Evolutionary conservation across 192 early-diverging fungal species (phyloP).

Genomic region (Spizellomyces sp.): DNA sequence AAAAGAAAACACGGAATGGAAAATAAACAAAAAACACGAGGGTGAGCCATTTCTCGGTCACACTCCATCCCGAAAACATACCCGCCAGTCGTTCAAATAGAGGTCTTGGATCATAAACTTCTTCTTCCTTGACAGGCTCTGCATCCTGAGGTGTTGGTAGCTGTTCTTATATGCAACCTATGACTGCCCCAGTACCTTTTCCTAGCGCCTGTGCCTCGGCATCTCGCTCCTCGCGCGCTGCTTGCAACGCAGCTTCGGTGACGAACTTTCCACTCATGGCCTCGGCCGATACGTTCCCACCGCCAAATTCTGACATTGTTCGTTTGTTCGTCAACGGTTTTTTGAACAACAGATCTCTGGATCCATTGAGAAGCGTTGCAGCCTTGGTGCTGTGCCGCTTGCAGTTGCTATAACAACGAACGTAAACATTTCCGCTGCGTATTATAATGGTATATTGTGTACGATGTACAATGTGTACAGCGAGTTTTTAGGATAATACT

Average conservation of each 20-base stretch:
- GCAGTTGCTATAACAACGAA: no score
- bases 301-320: no score
- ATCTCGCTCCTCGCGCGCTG: conserved; percentile 9
- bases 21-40: background rate
- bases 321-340: no score
- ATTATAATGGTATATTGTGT: no score
- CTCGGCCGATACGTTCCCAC: background rate
- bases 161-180: background rate
- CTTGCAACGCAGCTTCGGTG: conserved; percentile 5
- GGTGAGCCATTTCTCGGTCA: background rate
- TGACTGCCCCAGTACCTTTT: conserved; percentile 1
- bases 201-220: conserved; percentile 22
- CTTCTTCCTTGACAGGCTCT: conserved; percentile 2
- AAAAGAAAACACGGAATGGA: no score
- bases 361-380: no score
- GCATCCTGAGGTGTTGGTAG: background rate
- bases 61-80: background rate
- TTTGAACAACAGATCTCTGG: no score
- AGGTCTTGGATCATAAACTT: conserved; percentile 23
- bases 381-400: no score
- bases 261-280: conserved; percentile 28
- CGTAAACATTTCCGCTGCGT: no score
- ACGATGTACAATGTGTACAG: no score
- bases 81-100: conserved; percentile 27
- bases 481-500: no score